phyloP scores from a whole-genome alignment of 139 green algal genomes.

The Tetratostichococcus sp. region DNA sequence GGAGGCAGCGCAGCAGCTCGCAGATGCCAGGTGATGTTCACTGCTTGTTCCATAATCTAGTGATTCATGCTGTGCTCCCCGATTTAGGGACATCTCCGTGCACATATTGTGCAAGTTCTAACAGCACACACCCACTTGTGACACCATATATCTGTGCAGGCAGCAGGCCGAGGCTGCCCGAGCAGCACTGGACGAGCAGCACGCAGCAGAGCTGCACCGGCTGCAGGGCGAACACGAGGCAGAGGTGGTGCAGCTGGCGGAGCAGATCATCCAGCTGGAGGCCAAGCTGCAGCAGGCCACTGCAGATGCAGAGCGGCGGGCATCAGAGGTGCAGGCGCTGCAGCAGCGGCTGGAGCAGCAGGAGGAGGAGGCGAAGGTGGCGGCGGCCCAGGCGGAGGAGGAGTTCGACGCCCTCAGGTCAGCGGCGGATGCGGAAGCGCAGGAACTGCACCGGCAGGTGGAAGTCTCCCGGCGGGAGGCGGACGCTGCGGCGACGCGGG shows the following conservation, averaged over 20 bases:
- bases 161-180: neutral
- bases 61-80: no score
- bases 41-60: no score
- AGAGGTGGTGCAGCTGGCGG: neutral
- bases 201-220: neutral
- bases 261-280: slow-evolving; percentile 8
- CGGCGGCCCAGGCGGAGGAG: slow-evolving; percentile 3
- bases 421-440: neutral
- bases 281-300: slow-evolving; percentile 9
- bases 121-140: no score
- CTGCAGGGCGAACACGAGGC: neutral
- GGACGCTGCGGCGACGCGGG: neutral
- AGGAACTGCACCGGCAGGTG: slow-evolving; percentile 1
- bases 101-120: no score
- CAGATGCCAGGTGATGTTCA: no score
- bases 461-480: slow-evolving; percentile 1
- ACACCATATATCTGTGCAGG: no score
- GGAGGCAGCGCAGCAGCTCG: slow-evolving; percentile 2
- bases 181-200: neutral
- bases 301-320: slow-evolving; percentile 1
- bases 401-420: slow-evolving; percentile 14
- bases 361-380: neutral
- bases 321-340: neutral
- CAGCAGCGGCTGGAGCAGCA: neutral
- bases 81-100: no score